Evolutionary conservation across 1,284 basidiomycete species (phyloP).

Genomic region (Cryptococcus sp.): DNA sequence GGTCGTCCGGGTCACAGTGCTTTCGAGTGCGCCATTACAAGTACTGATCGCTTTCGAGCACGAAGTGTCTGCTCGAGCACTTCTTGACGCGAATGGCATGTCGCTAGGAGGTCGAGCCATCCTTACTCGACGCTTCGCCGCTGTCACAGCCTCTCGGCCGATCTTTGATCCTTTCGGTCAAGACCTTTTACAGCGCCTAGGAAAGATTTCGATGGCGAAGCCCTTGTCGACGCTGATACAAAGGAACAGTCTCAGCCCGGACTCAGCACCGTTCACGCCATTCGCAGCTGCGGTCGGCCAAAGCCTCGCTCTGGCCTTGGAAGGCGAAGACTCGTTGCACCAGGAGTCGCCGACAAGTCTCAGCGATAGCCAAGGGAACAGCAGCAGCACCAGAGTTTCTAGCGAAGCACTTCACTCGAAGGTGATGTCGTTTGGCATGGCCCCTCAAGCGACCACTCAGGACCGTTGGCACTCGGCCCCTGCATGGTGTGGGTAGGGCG

Average conservation of each 20-base stretch:
- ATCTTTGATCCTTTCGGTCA: slow-evolving; percentile 21
- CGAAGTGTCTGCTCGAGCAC: slow-evolving; percentile 29
- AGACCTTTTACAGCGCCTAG: slow-evolving; percentile 1
- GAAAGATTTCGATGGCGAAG: neutral
- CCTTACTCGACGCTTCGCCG: slow-evolving; percentile 15
- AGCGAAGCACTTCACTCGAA: neutral
- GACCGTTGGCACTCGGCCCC: neutral
- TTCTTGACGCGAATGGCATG: slow-evolving; percentile 37
- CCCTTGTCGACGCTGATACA: neutral
- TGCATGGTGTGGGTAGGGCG: too few species aligned
- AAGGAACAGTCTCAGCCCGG: slow-evolving; percentile 20
- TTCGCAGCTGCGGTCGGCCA: slow-evolving; percentile 1
- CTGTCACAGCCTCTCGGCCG: neutral
- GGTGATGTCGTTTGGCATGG: too few species aligned
- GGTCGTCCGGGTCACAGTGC: slow-evolving; percentile 31
- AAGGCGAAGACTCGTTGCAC: neutral
- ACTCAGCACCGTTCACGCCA: slow-evolving; percentile 31
- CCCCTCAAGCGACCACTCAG: neutral
- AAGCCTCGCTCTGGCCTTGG: neutral
- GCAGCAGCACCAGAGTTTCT: neutral
- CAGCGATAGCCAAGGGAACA: neutral
- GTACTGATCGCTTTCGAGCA: slow-evolving; percentile 43
- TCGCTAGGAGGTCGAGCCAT: slow-evolving; percentile 31
- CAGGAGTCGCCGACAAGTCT: neutral
- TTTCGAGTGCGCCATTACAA: slow-evolving; percentile 23